Evolutionary conservation across 306 rosid genomes (phyloP).

Genomic region (Senna tora): DNA sequence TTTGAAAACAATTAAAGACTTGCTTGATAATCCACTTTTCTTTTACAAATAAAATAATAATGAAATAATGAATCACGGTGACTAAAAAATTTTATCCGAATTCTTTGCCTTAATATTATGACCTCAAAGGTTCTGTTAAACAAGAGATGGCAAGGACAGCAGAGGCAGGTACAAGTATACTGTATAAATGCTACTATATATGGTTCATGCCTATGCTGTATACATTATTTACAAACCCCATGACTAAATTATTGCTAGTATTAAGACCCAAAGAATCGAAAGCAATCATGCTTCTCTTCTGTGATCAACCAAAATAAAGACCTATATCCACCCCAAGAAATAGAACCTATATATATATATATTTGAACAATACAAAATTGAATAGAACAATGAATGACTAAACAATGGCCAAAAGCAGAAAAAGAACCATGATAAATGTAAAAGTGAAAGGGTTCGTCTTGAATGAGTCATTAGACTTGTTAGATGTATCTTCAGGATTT

Average conservation of each 20-base stretch:
- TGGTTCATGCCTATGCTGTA: constrained; percentile 25
- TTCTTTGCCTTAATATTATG: too few relatives aligned
- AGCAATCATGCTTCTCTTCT: constrained; percentile 37
- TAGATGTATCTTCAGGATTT: constrained; percentile 57
- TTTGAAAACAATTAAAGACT: too few relatives aligned
- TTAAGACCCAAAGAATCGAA: constrained; percentile 29
- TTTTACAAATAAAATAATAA: too few relatives aligned
- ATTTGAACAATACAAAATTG: constrained; percentile 36
- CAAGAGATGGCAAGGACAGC: not conserved
- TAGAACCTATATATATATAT: constrained; percentile 15
- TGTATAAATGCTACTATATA: constrained; percentile 25
- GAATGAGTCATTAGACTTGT: constrained; percentile 44
- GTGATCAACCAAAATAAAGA: not conserved
- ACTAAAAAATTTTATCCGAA: too few relatives aligned
- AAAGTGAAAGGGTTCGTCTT: constrained; percentile 43
- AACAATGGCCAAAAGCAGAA: constrained; percentile 48
- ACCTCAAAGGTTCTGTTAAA: not conserved
- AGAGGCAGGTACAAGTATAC: not conserved
- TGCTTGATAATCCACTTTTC: too few relatives aligned
- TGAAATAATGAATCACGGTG: too few relatives aligned
- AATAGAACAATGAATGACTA: constrained; percentile 39
- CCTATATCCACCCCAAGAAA: not conserved
- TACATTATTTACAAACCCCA: constrained; percentile 51
- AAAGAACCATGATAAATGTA: constrained; percentile 39
- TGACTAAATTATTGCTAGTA: not conserved